A percentile compares a stretch with the other conserved stretches of the same genome.
These are phyloP conservation scores for Draba incana DNA, from an alignment of 345 rosid genomes.

Conservation along the genomic window DNA sequence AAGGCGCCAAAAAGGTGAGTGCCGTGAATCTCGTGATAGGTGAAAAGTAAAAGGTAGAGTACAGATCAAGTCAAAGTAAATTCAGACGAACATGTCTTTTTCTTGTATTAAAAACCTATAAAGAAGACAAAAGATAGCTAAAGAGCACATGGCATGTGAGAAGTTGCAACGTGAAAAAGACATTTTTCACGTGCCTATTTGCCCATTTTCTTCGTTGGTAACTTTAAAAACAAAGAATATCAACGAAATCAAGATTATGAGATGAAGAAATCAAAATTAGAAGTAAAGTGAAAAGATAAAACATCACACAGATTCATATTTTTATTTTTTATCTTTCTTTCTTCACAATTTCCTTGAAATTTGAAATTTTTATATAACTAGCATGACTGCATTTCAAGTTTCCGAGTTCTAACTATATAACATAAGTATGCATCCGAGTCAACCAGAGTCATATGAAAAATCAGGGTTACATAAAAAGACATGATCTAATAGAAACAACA, in stretches of 20 bases:
- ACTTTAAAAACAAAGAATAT: too few species aligned
- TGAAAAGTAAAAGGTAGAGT: too few species aligned
- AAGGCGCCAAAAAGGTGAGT: not conserved
- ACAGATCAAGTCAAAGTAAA: too few species aligned
- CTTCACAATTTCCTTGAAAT: too few species aligned
- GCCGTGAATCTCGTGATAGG: not conserved
- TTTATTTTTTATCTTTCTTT: too few species aligned
- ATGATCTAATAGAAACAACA: slow-evolving; percentile 33
- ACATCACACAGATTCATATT: too few species aligned
- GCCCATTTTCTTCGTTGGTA: not conserved
- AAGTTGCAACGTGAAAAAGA: slow-evolving; percentile 20
- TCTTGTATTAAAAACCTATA: slow-evolving; percentile 7
- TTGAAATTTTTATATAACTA: too few species aligned
- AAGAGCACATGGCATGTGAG: slow-evolving; percentile 31
- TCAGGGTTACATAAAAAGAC: not conserved
- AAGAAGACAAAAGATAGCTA: slow-evolving; percentile 7
- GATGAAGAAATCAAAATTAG: not conserved
- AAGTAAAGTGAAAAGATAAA: not conserved
- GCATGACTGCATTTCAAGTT: slow-evolving; percentile 10
- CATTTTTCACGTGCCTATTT: slow-evolving; percentile 22
- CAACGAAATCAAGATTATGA: not conserved
- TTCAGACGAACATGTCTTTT: slow-evolving; percentile 6
- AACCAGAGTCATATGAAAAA: not conserved
- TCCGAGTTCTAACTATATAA: slow-evolving; percentile 23
- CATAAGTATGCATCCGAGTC: slow-evolving; percentile 21